Evolutionary conservation across 2,329 filamentous ascomycete genomes (phyloP), one percentile per base, ranked within the genome.

Genomic region (Nannizzia gypsea): DNA sequence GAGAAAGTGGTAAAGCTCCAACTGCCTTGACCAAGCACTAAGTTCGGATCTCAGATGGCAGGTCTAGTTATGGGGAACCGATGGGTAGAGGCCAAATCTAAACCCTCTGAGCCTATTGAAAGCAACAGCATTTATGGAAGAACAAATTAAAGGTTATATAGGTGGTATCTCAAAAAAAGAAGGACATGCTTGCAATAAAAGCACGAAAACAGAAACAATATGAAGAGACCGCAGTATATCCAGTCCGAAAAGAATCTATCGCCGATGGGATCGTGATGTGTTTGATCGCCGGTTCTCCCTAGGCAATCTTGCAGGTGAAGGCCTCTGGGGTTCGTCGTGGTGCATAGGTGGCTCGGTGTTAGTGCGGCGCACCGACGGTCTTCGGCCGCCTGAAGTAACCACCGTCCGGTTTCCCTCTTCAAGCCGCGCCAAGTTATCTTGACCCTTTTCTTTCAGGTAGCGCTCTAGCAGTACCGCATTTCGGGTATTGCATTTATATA

Each of bases 401-500:
- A 40, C 20, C 54, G 54, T 40, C 34, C 13, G 38, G 38, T 36
- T 56, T 15, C 60, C 55, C n/a, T 55, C 26, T 46, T 62, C 58
- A 17, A 57, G 52, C 24, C 42, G 34, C 15, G 55, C n/a, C 52
- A 34, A 5, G 56, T 56, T 56, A 15, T 66, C 63, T 60, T 72
- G 67, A 26, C 72, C 73, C 60, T 75, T 74, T 57, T 75, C 68
- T 31, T 73, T 71, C 58, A 79, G 65, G 61, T 77, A 67, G 48
- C 72, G 71, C 56, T 79, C 77, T 8, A 79, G 67, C 50, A 77
- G 64, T 17, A 77, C 66, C 3, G 75, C 76, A 63, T 78, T 79
- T 61, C 72, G 69, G 11, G 76, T 77, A 65, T 79, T 79, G 68
- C 73, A 75, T 63, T 77, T 77, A 65, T 75, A 78, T 24, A 76